Evolutionary conservation across 768 basidiomycete genomes (phyloP).

Genomic region (Hygrophoropsis aurantiaca): DNA sequence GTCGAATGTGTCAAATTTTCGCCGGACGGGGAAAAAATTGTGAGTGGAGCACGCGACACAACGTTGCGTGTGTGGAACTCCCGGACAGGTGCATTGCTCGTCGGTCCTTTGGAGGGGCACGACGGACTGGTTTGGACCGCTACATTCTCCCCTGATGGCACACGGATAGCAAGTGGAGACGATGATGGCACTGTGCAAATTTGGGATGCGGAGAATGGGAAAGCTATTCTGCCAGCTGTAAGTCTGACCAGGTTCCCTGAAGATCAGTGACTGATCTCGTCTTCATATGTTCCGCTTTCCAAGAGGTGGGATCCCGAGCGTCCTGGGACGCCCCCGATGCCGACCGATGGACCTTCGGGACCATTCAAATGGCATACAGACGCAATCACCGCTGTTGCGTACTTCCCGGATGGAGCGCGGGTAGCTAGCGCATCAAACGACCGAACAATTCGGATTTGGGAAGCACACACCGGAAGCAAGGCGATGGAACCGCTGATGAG

Average conservation of each 20-base stretch:
- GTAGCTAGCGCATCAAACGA: conserved; percentile 30
- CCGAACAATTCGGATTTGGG: conserved; percentile 29
- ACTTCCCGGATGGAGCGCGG: neutral
- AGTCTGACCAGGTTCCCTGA: too few species aligned
- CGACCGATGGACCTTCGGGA: too few species aligned
- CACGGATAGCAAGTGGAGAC: conserved; percentile 1
- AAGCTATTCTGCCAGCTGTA: too few species aligned
- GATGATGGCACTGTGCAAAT: neutral
- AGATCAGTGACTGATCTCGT: too few species aligned
- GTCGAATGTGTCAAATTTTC: conserved; percentile 38
- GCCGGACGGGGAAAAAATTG: conserved; percentile 12
- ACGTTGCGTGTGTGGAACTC: conserved; percentile 5
- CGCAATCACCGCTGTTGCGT: neutral
- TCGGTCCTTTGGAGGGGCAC: neutral
- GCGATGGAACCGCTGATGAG: neutral
- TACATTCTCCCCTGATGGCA: conserved; percentile 4
- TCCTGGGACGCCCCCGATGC: too few species aligned
- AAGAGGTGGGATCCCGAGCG: too few species aligned
- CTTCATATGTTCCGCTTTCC: too few species aligned
- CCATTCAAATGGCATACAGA: neutral
- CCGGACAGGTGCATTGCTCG: neutral
- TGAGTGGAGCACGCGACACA: conserved; percentile 12
- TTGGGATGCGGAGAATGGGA: neutral
- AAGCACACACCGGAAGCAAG: conserved; percentile 14
- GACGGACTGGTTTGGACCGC: neutral